Conservation (phyloP, 768 basidiomycete genomes). For the Phylloporus sp. region DNA sequence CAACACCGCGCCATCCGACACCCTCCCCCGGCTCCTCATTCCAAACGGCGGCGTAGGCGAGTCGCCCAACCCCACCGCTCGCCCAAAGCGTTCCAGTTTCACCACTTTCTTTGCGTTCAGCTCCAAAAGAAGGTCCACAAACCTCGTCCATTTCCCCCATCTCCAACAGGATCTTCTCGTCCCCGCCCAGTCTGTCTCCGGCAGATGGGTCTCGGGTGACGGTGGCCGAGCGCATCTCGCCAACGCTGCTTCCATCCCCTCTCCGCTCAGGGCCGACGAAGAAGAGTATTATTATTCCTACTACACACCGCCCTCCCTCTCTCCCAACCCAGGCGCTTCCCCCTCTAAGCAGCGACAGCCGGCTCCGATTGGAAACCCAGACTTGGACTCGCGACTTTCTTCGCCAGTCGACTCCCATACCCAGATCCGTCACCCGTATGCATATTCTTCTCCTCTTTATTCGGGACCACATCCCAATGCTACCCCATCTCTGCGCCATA, state of each 20-base stretch:
- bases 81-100: slow-evolving; percentile 43
- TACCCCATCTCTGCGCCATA: slow-evolving; percentile 15
- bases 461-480: slow-evolving; percentile 4
- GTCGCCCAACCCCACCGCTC: slow-evolving; percentile 39
- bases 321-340: slow-evolving; percentile 13
- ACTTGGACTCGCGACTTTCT: slow-evolving; percentile 15
- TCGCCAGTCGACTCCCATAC: slow-evolving; percentile 16
- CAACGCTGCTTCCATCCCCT: slow-evolving; percentile 12
- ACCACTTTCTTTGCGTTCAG: slow-evolving; percentile 29
- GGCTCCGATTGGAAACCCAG: slow-evolving; percentile 11
- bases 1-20: slow-evolving; percentile 21
- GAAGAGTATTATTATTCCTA: slow-evolving; percentile 52
- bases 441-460: slow-evolving; percentile 33
- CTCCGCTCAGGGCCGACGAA: slow-evolving; percentile 27
- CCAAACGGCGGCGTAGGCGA: slow-evolving; percentile 61
- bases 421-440: slow-evolving; percentile 47
- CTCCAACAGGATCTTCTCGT: slow-evolving; percentile 7
- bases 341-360: slow-evolving; percentile 18
- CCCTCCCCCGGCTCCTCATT: slow-evolving; percentile 38
- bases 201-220: slow-evolving; percentile 18
- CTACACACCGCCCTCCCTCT: slow-evolving; percentile 32
- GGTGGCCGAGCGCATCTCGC: slow-evolving; percentile 6
- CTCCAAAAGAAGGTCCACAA: slow-evolving; percentile 19
- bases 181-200: slow-evolving; percentile 10
- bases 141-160: slow-evolving; percentile 12